Percentiles rank a stretch among this genome's conserved stretches.
Evolutionary conservation across 2,329 filamentous ascomycete species (phyloP).

Genomic region (Lachnellula occidentalis): DNA sequence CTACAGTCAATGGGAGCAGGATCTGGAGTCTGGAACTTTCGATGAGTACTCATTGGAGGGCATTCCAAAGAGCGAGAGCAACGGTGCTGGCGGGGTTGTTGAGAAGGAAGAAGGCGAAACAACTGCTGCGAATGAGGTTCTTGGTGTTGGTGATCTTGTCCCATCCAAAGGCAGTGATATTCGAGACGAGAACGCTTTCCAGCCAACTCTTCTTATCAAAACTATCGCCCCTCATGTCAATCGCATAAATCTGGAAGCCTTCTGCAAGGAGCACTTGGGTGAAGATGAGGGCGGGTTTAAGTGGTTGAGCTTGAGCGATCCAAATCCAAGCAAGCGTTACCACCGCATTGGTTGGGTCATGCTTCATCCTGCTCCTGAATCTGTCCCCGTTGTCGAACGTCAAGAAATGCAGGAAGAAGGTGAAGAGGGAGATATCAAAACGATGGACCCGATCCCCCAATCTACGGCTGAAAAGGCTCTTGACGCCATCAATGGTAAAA

Average conservation of each 20-base stretch:
- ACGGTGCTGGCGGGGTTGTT: conserved; percentile 74
- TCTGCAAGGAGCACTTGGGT: conserved; percentile 90
- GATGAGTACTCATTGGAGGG: conserved; percentile 94
- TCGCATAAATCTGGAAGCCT: conserved; percentile 84
- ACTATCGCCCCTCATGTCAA: conserved; percentile 96
- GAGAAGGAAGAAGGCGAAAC: conserved; percentile 97
- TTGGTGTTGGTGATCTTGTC: conserved; percentile 86
- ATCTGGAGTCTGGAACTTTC: conserved; percentile 78
- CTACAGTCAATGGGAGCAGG: conserved; percentile 84
- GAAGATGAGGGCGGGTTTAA: conserved; percentile 90
- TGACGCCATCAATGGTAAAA: conserved; percentile 95
- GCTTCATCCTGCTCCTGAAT: conserved; percentile 73
- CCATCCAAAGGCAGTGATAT: conserved; percentile 80
- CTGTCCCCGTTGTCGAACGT: conserved; percentile 58
- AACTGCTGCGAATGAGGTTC: conserved; percentile 82
- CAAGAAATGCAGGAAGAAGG: conserved; percentile 63
- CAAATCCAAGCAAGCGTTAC: conserved; percentile 93
- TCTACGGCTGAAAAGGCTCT: conserved; percentile 79
- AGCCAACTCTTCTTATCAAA: conserved; percentile 94
- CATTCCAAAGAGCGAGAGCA: conserved; percentile 87
- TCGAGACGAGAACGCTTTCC: conserved; percentile 79
- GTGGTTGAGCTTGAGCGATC: conserved; percentile 92
- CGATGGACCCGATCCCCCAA: conserved; percentile 37
- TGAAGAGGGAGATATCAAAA: conserved; percentile 52
- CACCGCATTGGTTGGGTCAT: conserved; percentile 99